These are phyloP conservation scores for Colletotrichum musae DNA, from an alignment of 2,329 filamentous ascomycete species.

Conservation along the genomic window DNA sequence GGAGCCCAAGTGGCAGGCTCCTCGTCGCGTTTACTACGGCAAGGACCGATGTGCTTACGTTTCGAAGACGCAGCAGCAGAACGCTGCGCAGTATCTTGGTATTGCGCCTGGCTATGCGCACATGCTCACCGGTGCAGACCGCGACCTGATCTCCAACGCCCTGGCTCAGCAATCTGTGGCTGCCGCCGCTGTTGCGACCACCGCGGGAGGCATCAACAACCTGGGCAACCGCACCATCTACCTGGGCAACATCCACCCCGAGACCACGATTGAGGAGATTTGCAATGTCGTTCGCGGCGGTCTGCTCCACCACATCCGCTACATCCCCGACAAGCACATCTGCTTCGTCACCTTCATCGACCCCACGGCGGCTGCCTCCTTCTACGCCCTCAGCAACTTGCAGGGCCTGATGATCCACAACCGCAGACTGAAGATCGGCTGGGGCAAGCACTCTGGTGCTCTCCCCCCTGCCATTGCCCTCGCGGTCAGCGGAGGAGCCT, in stretches of 20 bases:
- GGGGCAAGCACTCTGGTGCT: slow-evolving; percentile 98
- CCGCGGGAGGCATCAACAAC: slow-evolving; percentile 96
- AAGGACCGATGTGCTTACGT: slow-evolving; percentile 99
- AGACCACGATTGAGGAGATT: slow-evolving; percentile 99
- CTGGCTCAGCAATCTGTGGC: slow-evolving; percentile 98
- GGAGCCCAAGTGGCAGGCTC: slow-evolving; percentile 96
- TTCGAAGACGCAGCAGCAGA: slow-evolving; percentile 99
- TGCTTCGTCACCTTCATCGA: slow-evolving; percentile 99
- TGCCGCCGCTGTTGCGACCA: slow-evolving; percentile 95
- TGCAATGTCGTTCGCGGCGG: slow-evolving; percentile 98
- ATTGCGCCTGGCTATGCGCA: slow-evolving; percentile 98
- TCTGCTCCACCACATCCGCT: slow-evolving; percentile 96
- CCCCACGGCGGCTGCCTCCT: slow-evolving; percentile 95
- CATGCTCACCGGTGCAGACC: slow-evolving; percentile 94
- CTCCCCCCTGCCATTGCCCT: slow-evolving; percentile 95
- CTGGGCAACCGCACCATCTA: slow-evolving; percentile 98
- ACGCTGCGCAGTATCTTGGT: slow-evolving; percentile 96
- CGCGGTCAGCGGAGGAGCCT: slow-evolving; percentile 95
- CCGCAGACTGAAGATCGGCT: slow-evolving; percentile 96
- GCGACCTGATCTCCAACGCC: slow-evolving; percentile 95
- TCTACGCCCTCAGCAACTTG: slow-evolving; percentile 97
- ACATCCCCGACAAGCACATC: slow-evolving; percentile 99
- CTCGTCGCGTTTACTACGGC: slow-evolving; percentile 96
- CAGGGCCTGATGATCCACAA: slow-evolving; percentile 99
- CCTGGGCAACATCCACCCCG: slow-evolving; percentile 97